phyloP scores from a whole-genome alignment of 352 stramenopile genomes.

The Thraustotheca clavata region DNA sequence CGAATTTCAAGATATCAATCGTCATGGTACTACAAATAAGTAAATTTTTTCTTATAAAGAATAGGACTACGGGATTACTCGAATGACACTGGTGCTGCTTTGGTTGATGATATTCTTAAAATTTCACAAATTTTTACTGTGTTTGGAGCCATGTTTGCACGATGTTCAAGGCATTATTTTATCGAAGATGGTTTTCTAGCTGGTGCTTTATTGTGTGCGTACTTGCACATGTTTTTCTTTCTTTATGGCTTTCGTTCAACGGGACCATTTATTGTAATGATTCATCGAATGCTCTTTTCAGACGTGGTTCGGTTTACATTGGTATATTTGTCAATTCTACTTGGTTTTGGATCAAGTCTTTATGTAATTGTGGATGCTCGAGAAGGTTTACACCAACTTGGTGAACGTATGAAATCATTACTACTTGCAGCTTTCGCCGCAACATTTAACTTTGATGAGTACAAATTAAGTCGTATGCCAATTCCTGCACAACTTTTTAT shows the following conservation, averaged over 20 bases:
- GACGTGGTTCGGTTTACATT: slow-evolving; percentile 54
- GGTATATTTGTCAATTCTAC: slow-evolving; percentile 45
- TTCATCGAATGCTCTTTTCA: slow-evolving; percentile 48
- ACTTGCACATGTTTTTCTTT: slow-evolving; percentile 65
- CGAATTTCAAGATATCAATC: slow-evolving; percentile 39
- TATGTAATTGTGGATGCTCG: slow-evolving; percentile 48
- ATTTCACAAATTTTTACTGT: slow-evolving; percentile 32
- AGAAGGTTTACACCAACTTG: slow-evolving; percentile 23
- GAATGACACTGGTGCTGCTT: slow-evolving; percentile 33
- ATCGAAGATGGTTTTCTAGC: slow-evolving; percentile 35
- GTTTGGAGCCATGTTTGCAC: slow-evolving; percentile 26
- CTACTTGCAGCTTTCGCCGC: slow-evolving; percentile 50
- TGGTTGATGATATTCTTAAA: slow-evolving; percentile 51
- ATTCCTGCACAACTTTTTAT: slow-evolving; percentile 26
- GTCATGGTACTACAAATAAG: slow-evolving; percentile 27
- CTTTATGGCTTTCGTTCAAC: slow-evolving; percentile 49
- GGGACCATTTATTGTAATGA: slow-evolving; percentile 60
- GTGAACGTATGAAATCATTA: slow-evolving; percentile 39
- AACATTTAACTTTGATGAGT: slow-evolving; percentile 58
- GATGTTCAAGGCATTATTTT: slow-evolving; percentile 22
- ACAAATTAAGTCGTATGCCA: slow-evolving; percentile 38
- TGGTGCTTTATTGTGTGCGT: slow-evolving; percentile 43
- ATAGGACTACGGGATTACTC: slow-evolving; percentile 30
- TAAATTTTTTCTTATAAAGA: too few relatives aligned
- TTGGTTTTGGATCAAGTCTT: slow-evolving; percentile 44